These are phyloP conservation scores for Agaricus bisporus DNA, from an alignment of 768 basidiomycete genomes.

Conservation along the genomic window DNA sequence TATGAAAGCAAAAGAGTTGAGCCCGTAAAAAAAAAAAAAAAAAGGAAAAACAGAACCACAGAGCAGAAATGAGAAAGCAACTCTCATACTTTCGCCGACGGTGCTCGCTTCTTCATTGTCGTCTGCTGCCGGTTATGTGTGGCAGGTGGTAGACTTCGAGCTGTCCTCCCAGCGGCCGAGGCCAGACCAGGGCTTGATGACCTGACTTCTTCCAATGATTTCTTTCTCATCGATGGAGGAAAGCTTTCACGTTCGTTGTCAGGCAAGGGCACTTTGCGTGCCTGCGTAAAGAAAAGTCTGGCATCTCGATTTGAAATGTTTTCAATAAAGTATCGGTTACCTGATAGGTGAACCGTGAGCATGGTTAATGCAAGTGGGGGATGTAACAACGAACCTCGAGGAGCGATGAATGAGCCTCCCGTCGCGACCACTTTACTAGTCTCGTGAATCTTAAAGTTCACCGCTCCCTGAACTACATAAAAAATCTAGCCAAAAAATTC, in stretches of 20 bases:
- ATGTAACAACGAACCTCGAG: constrained; percentile 55
- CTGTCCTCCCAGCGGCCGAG: background rate
- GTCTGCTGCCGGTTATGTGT: background rate
- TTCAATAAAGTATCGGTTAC: constrained; percentile 86
- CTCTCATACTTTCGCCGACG: constrained; percentile 3
- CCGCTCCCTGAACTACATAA: constrained; percentile 81
- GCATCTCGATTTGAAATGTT: constrained; percentile 81
- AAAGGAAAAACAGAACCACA: background rate
- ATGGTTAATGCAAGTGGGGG: background rate
- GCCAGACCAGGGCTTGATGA: constrained; percentile 4
- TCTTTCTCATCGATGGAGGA: background rate
- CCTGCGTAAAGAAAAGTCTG: constrained; percentile 89
- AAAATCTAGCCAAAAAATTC: constrained; percentile 30
- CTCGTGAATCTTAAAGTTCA: constrained; percentile 79
- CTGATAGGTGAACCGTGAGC: constrained; percentile 29
- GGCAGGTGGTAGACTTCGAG: constrained; percentile 5
- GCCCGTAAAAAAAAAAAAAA: no score
- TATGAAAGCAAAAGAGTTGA: background rate
- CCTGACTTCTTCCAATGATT: constrained; percentile 4
- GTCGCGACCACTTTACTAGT: constrained; percentile 71
- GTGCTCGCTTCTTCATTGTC: constrained; percentile 1
- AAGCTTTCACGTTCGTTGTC: constrained; percentile 14
- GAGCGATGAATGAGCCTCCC: constrained; percentile 87
- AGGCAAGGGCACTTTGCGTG: constrained; percentile 37
- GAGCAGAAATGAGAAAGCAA: background rate